Conservation (phyloP, 2,329 filamentous ascomycete species). For the Paramyrothecium sp. region DNA sequence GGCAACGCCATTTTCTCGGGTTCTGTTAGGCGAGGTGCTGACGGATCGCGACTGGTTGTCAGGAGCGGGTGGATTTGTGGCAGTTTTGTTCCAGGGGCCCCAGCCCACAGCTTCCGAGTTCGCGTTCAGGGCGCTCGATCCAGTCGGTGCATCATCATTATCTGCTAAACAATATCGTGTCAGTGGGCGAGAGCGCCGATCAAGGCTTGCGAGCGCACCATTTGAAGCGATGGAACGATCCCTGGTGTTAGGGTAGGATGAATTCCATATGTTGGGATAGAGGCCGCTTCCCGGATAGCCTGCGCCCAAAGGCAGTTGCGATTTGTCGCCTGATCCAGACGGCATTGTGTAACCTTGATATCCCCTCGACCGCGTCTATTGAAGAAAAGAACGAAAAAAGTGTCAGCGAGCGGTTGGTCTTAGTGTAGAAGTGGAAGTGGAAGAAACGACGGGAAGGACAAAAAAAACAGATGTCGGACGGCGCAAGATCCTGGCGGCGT, state of each 20-base stretch:
- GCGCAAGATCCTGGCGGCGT: constrained; percentile 7
- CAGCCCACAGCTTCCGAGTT: constrained; percentile 69
- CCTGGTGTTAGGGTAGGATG: constrained; percentile 41
- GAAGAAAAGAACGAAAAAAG: constrained; percentile 5
- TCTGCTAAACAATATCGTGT: constrained; percentile 18
- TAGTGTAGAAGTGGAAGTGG: no score
- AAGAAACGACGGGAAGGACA: constrained; percentile 2
- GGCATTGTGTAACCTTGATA: constrained; percentile 38
- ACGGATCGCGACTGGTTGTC: constrained; percentile 42
- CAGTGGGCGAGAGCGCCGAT: constrained; percentile 7
- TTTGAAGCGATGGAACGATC: constrained; percentile 36
- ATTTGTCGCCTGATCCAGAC: constrained; percentile 26
- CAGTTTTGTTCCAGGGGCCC: constrained; percentile 54
- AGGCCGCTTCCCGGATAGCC: constrained; percentile 32
- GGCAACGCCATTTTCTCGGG: constrained; percentile 45
- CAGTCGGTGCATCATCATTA: constrained; percentile 51
- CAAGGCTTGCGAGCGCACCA: constrained; percentile 34
- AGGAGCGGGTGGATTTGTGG: constrained; percentile 10
- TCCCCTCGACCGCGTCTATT: constrained; percentile 34
- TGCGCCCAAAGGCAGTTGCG: constrained; percentile 38
- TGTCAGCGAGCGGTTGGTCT: constrained; percentile 16
- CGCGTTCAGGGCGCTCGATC: constrained; percentile 67
- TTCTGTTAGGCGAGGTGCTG: constrained; percentile 58
- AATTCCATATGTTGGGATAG: constrained; percentile 38
- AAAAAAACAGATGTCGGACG: constrained; percentile 14